Evolutionary conservation across 1,284 basidiomycete genomes (phyloP), one percentile per base, ranked within the genome.

Genomic region (Austroboletus niveus): DNA sequence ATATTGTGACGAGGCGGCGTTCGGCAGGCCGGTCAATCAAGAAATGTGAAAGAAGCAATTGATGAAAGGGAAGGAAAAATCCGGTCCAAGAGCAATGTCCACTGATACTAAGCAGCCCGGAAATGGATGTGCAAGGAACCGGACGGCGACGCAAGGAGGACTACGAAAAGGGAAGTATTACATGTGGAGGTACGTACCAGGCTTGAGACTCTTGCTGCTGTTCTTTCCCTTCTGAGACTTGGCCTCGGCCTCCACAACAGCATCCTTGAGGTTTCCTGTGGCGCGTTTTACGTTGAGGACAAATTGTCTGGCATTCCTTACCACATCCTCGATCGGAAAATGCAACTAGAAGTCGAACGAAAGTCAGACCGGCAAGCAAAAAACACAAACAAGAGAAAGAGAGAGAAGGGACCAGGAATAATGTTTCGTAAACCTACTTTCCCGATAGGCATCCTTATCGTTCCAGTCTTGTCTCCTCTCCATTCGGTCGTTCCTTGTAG

Each of bases 381-480:
- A 50, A 46, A 12, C 22, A 42, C 36, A 29, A 3, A 38, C 1
- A 34, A 12, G 7, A 60, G 10, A 49, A 47, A 30, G 35, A 5
- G 22, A 24, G 22, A 24, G 22, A 24, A 24, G 29, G 31, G 44
- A 31, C 31, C 29, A 29, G 27, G 24, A 29, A 32, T 22, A 20
- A 17, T 30, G 30, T 29, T 35, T 20, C 41, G 12, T 43, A 42
- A 12, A 61, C 70, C 58, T 57, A 84, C 89, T 69, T 80, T 82
- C 17, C 80, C 88, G 63, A 93, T 84, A 24, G 91, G 81, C 54
- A 87, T 81, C 45, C 91, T 82, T 51, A 98, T 92, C 27, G 87
- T 87, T 14, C 95, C 95, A 31, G 80, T 72, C 66, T 89, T 88
- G 73, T 98, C 94, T 11, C 92, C 91, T 69, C 86, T 90, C 94